Evolutionary conservation across 2,329 filamentous ascomycete genomes (phyloP), one percentile per base, ranked within the genome.

Genomic region (Aureobasidium sp.): DNA sequence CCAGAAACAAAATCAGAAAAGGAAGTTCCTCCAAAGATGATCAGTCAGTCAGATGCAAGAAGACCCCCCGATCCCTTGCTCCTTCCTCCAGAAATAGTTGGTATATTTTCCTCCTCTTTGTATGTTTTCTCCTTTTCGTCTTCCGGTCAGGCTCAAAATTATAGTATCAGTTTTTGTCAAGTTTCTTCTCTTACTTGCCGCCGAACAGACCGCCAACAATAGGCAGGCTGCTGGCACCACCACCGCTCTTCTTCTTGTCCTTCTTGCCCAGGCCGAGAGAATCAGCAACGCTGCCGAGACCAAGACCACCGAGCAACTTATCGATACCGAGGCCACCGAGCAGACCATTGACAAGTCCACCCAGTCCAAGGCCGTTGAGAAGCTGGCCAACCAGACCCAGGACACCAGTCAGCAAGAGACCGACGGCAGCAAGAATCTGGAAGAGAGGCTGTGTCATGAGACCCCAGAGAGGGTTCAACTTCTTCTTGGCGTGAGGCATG

Each of bases 401-500:
- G 0, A 97, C 92, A 73, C 92, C 92, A 57, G 81, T 87, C 64
- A 97, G 80, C 66, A 96, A 76, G 63, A 96, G 77, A 26, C 92
- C 92, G 50, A 96, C 92, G 12, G 90, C 92, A 9, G 92, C 90
- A 53, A 96, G 83, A 72, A 96, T 96, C 82, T 97, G 92, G 82
- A 92, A 90, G 26, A 96, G 79, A 12, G 92, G 92, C 80, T 96
- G 90, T 39, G 85, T 85, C 67, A 94, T 79, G 53, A 96, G 80
- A 34, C 80, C 85, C 91, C 92, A 96, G 34, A 97, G 84, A 12
- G 92, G 92, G 78, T 93, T 96, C 64, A 96, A 82, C 79, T 93
- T 87, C 82, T 96, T 93, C 87, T 96, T 95, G 47, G 91, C 92
- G 68, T 95, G 89, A 6, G 92, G 92, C 89, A 96, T 94, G 71